Evolutionary conservation across 345 rosid species (phyloP).

Genomic region (Cardamine chenopodiifolia): DNA sequence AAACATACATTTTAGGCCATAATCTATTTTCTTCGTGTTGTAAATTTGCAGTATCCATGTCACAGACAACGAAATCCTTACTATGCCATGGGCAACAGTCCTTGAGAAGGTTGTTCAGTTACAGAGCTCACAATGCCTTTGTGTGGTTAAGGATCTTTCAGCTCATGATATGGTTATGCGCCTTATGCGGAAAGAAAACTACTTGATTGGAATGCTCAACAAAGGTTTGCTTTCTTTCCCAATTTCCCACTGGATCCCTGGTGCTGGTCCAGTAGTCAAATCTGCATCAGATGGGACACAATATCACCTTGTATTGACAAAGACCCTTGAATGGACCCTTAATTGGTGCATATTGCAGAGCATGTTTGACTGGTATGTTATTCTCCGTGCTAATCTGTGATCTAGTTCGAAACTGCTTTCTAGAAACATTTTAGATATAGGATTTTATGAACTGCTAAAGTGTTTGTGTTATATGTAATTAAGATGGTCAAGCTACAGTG

Average conservation of each 20-base stretch:
- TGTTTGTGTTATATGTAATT: constrained; percentile 5
- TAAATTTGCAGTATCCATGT: constrained; percentile 80
- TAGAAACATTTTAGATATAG: constrained; percentile 3
- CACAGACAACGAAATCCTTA: constrained; percentile 86
- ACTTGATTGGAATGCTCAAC: constrained; percentile 96
- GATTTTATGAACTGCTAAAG: background rate
- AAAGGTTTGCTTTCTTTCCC: constrained; percentile 96
- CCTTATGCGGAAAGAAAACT: constrained; percentile 97
- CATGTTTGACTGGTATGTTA: constrained; percentile 94
- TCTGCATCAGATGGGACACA: constrained; percentile 53
- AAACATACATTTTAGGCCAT: background rate
- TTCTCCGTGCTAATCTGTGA: constrained; percentile 3
- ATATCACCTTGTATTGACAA: constrained; percentile 70
- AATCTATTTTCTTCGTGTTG: constrained; percentile 3
- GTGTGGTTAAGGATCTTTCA: constrained; percentile 95
- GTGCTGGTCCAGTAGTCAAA: constrained; percentile 85
- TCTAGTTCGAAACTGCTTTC: background rate
- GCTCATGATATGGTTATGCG: constrained; percentile 96
- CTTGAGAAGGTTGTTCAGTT: constrained; percentile 88
- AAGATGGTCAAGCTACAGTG: constrained; percentile 8
- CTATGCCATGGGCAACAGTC: constrained; percentile 91
- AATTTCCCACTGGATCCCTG: constrained; percentile 83
- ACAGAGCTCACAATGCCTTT: constrained; percentile 77
- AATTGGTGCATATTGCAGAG: constrained; percentile 99
- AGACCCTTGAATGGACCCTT: constrained; percentile 96